Conservation (phyloP, 1,284 basidiomycete genomes). For the Hypsizygus ulmarius region DNA sequence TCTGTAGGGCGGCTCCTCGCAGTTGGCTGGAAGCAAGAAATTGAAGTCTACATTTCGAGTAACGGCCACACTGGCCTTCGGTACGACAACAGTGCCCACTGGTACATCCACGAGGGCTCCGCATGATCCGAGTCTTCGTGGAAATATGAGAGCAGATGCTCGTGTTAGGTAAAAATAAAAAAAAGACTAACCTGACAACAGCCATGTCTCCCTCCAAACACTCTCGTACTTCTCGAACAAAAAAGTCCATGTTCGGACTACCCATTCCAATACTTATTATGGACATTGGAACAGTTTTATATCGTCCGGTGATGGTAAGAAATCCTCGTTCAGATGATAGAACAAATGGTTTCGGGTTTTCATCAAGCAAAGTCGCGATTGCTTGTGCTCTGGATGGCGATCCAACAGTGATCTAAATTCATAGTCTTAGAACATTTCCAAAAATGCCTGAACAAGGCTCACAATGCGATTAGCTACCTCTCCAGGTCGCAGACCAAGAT, state of each 20-base stretch:
- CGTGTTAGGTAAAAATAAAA: conserved; percentile 7
- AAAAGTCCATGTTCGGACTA: conserved; percentile 78
- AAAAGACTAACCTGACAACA: conserved; percentile 59
- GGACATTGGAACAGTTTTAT: conserved; percentile 65
- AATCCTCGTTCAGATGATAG: conserved; percentile 76
- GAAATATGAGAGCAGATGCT: conserved; percentile 10
- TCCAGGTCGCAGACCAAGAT: conserved; percentile 70
- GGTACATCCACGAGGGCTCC: conserved; percentile 70
- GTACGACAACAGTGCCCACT: conserved; percentile 73
- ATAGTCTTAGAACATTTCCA: not conserved
- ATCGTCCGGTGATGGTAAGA: conserved; percentile 77
- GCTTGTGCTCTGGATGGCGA: conserved; percentile 64
- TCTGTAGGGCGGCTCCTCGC: conserved; percentile 54
- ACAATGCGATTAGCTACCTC: conserved; percentile 84
- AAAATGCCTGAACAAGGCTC: conserved; percentile 24
- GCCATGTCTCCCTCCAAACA: conserved; percentile 76
- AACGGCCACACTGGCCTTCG: conserved; percentile 64
- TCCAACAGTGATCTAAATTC: conserved; percentile 69
- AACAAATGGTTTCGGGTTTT: conserved; percentile 54
- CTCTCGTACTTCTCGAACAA: conserved; percentile 79
- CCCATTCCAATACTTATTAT: conserved; percentile 87
- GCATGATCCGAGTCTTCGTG: conserved; percentile 70
- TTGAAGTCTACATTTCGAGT: conserved; percentile 78
- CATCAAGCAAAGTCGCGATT: conserved; percentile 63
- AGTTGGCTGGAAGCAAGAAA: conserved; percentile 47